Evolutionary conservation across 257 asterid species (phyloP).

Genomic region (Solanum corneliomulleri): DNA sequence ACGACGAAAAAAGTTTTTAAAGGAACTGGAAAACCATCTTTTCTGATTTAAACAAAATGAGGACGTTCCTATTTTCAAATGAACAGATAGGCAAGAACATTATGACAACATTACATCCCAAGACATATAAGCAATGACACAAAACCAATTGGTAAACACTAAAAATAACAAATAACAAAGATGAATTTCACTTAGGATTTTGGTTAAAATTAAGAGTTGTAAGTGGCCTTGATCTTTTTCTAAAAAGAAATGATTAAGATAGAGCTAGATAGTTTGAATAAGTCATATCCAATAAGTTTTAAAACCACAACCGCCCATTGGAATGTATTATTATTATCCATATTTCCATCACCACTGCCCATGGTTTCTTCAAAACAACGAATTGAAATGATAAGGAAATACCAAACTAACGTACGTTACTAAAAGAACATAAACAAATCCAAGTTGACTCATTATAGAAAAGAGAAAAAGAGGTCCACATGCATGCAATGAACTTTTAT

Average conservation of each 20-base stretch:
- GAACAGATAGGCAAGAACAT: not conserved
- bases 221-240: not conserved
- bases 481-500: slow-evolving; percentile 7
- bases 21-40: not conserved
- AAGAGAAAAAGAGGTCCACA: not conserved
- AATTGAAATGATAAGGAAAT: not conserved
- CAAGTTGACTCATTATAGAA: slow-evolving; percentile 8
- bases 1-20: not conserved
- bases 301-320: slow-evolving; percentile 11
- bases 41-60: not conserved
- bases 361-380: slow-evolving; percentile 6
- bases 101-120: not conserved
- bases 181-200: not conserved
- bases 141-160: not conserved
- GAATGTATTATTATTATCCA: not conserved
- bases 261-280: not conserved
- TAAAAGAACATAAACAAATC: not conserved
- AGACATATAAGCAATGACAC: not conserved
- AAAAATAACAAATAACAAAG: not conserved
- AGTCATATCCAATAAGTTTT: not conserved
- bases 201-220: not conserved
- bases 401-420: not conserved
- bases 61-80: not conserved
- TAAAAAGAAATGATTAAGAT: not conserved
- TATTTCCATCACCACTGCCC: slow-evolving; percentile 6